These are phyloP conservation scores for Yamadazyma tumulicola DNA, from an alignment of 805 yeast genomes.

Conservation along the genomic window DNA sequence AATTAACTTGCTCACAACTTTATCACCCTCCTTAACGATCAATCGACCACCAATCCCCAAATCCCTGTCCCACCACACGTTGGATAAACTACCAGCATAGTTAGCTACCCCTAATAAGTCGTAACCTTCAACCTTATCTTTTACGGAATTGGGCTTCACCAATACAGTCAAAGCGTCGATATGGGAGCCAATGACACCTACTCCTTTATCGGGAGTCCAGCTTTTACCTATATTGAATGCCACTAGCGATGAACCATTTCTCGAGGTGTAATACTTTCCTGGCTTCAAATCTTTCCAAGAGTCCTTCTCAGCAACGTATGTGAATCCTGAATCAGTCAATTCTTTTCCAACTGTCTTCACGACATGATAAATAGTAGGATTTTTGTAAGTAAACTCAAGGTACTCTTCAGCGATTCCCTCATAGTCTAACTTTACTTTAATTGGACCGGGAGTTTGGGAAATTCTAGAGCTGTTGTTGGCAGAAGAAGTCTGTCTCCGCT, in stretches of 20 bases:
- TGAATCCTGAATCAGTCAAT: conserved; percentile 26
- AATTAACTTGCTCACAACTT: conserved; percentile 22
- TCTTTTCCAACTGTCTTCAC: conserved; percentile 20
- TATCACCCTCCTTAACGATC: conserved; percentile 19
- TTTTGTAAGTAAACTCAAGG: conserved; percentile 28
- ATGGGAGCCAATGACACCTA: conserved; percentile 22
- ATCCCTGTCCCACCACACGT: conserved; percentile 40
- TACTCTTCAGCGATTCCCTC: conserved; percentile 15
- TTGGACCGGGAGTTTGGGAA: background rate
- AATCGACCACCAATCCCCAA: conserved; percentile 40
- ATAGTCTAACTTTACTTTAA: conserved; percentile 2
- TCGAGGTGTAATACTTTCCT: conserved; percentile 19
- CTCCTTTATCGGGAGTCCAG: conserved; percentile 26
- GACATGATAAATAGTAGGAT: conserved; percentile 43
- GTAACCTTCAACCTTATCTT: conserved; percentile 26
- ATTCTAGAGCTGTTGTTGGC: no score
- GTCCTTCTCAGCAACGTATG: conserved; percentile 21
- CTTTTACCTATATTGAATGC: conserved; percentile 37
- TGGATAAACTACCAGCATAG: conserved; percentile 34
- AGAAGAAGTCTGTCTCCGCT: background rate
- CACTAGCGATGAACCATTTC: conserved; percentile 31
- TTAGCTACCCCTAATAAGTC: conserved; percentile 38
- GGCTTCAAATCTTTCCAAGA: conserved; percentile 14
- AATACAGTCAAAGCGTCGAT: conserved; percentile 35
- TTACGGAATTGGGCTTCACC: conserved; percentile 17